Conservation (phyloP, 225 moss, liverwort and hornwort genomes). For the Antitrichia curtipendula region DNA sequence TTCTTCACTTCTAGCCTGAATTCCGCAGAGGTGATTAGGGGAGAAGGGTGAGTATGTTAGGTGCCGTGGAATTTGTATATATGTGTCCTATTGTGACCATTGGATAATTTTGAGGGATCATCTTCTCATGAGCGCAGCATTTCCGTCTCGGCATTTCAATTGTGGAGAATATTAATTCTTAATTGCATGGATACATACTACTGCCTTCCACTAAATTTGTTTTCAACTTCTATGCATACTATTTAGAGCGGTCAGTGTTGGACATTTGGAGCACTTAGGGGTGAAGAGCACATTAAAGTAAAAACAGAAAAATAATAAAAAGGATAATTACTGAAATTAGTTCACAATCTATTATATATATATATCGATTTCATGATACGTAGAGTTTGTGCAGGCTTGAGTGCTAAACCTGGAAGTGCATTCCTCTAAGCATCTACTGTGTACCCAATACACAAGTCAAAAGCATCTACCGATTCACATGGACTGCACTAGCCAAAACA, state of each 20-base stretch:
- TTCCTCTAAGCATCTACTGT: neutral
- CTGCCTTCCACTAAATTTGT: neutral
- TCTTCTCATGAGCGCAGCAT: neutral
- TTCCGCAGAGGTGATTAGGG: neutral
- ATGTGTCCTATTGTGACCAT: neutral
- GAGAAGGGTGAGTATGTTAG: neutral
- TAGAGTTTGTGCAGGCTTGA: neutral
- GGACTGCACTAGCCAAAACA: neutral
- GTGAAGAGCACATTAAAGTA: neutral
- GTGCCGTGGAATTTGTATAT: neutral
- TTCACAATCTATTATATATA: neutral
- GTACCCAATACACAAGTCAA: neutral
- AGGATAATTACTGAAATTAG: neutral
- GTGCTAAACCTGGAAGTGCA: neutral
- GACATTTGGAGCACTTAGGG: neutral
- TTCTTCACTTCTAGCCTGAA: neutral
- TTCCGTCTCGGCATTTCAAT: neutral
- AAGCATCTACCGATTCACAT: neutral
- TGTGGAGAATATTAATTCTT: too few species aligned
- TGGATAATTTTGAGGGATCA: neutral
- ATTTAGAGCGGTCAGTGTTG: neutral
- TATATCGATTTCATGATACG: neutral
- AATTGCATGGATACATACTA: neutral
- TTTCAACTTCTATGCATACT: too few species aligned
- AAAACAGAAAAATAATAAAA: neutral